These are phyloP conservation scores for Colletotrichum sp. DNA, from an alignment of 2,329 filamentous ascomycete species.

Conservation along the genomic window DNA sequence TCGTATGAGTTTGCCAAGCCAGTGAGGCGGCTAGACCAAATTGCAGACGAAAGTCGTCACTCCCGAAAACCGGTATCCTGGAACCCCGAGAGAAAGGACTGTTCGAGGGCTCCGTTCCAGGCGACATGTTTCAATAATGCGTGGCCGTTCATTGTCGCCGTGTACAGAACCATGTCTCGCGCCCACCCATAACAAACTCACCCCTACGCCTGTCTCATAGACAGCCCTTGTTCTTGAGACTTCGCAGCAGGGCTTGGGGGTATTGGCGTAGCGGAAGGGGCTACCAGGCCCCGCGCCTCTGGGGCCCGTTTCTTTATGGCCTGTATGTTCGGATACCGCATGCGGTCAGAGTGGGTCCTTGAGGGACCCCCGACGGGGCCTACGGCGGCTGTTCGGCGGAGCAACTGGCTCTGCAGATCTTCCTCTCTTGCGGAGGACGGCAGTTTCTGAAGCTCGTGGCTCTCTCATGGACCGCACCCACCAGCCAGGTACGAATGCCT, in stretches of 20 bases:
- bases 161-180: slow-evolving; percentile 4
- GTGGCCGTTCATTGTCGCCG: background rate
- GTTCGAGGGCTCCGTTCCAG: background rate
- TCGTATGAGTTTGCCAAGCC: background rate
- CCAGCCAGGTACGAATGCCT: background rate
- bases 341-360: background rate
- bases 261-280: background rate
- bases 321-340: background rate
- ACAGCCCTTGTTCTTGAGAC: background rate
- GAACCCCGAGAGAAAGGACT: background rate
- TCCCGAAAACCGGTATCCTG: background rate
- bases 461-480: background rate
- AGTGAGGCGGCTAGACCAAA: background rate
- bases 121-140: background rate
- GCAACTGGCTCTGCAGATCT: background rate
- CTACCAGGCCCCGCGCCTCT: background rate
- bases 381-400: background rate
- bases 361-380: background rate
- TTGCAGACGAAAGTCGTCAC: background rate
- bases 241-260: background rate
- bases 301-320: slow-evolving; percentile 1
- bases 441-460: background rate
- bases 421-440: background rate
- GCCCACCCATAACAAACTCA: background rate
- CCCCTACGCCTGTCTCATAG: slow-evolving; percentile 5